phyloP scores from a whole-genome alignment of 495 filamentous ascomycete genomes.

The Talaromyces stipitatus region DNA sequence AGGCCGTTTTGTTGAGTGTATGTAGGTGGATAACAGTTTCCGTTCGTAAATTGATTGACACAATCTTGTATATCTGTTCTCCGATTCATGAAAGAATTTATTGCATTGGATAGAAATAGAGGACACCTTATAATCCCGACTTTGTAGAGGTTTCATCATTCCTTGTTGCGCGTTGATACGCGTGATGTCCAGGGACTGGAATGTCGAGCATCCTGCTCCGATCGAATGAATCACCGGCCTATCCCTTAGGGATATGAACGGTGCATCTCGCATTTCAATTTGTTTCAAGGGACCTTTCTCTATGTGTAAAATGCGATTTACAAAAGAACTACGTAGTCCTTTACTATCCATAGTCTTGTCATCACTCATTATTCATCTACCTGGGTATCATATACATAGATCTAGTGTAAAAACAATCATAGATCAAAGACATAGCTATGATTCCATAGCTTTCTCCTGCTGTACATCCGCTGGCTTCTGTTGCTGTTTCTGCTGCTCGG shows the following conservation, averaged over 20 bases:
- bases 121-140: background rate
- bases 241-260: background rate
- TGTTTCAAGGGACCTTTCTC: background rate
- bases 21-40: too few relatives aligned
- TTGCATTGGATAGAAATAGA: too few relatives aligned
- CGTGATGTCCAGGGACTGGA: conserved; percentile 1
- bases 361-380: background rate
- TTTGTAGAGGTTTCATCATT: background rate
- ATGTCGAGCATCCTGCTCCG: background rate
- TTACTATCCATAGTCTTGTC: too few relatives aligned
- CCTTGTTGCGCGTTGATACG: conserved; percentile 1
- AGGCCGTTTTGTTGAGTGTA: background rate
- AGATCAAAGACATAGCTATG: background rate
- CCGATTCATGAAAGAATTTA: too few relatives aligned
- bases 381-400: background rate
- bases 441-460: background rate
- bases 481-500: conserved; percentile 28
- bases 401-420: background rate
- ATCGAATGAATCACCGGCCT: background rate
- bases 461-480: background rate
- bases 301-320: too few relatives aligned
- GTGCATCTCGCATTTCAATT: background rate
- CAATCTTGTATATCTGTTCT: background rate
- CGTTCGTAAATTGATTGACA: background rate
- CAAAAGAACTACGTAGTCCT: too few relatives aligned